phyloP scores from a whole-genome alignment of 805 yeast genomes.

The Danielozyma ontarioensis region DNA sequence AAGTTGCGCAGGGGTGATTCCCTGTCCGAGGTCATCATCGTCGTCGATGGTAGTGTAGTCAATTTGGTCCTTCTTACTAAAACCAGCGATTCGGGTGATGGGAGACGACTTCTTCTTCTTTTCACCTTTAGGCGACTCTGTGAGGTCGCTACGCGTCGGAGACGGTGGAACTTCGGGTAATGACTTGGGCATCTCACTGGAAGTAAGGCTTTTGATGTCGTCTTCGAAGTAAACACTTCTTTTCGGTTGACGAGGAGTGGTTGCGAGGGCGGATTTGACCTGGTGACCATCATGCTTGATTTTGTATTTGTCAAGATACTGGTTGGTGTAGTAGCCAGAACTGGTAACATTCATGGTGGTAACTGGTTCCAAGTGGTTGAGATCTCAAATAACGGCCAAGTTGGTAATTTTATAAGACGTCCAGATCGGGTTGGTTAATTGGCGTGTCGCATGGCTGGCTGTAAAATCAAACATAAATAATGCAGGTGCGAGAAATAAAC shows the following conservation, averaged over 20 bases:
- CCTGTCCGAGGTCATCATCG: constrained; percentile 17
- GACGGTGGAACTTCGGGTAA: not conserved
- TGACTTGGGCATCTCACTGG: constrained; percentile 1
- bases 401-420: too few species aligned
- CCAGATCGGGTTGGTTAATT: too few species aligned
- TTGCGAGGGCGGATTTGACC: not conserved
- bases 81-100: not conserved
- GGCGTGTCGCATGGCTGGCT: too few species aligned
- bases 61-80: not conserved
- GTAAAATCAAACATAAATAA: too few species aligned
- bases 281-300: not conserved
- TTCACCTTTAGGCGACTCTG: too few species aligned
- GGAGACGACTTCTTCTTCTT: not conserved
- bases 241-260: not conserved
- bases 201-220: not conserved
- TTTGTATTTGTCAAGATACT: constrained; percentile 23
- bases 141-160: constrained; percentile 1
- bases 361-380: too few species aligned
- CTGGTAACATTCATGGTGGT: constrained; percentile 33
- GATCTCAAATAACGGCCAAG: too few species aligned
- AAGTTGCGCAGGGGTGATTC: constrained; percentile 36
- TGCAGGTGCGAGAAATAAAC: too few species aligned
- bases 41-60: not conserved
- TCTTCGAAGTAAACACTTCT: not conserved
- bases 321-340: constrained; percentile 36